Evolutionary conservation across 768 basidiomycete genomes (phyloP), one percentile per base, ranked within the genome.

Genomic region (Floccularia luteovirens): DNA sequence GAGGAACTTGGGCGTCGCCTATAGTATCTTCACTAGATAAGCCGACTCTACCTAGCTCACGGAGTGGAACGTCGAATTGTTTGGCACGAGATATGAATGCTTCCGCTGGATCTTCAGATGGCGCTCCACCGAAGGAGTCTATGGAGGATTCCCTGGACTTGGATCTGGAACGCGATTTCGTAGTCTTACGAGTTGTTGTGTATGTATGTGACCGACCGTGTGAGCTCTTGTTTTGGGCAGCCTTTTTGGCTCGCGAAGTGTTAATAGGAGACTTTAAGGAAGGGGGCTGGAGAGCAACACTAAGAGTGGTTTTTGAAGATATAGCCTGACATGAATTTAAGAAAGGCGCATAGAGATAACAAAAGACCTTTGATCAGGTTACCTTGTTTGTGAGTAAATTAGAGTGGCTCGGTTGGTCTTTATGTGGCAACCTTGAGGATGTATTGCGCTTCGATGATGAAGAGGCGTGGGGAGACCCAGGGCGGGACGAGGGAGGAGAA

Each of bases 61-160:
- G 72, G 33, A 84, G 58, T 39, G 82, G 83, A 14, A 76, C 57
- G 31, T 70, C 54, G 38, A 84, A 79, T 37, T 69, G 63, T 45
- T 69, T 72, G 2, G 69, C 57, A 12, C 57, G 54, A 11, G 71
- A 66, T 3, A 80, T 46, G 45, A 67, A 73, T 20, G 54, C 57
- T 38, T 67, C 62, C 21, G 68, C 67, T 6, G 66, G 67, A 43
- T 79, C 70, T 25, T 67, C 64, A 1, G 70, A 64, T n/a, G 67
- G 45, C 24, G 65, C 63, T 24, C 67, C 73, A 28, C 68, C 78
- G 43, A 85, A 82, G 2, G 82, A 84, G 53, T 83, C 81, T 53
- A 75, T 69, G 3, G 79, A 79, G 6, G 56, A 53, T 28, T 51
- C 45, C 24, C 33, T 36, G 14, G 45, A 47, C 16, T 34, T 16